phyloP scores from a whole-genome alignment of 1,139 yeast genomes.

The Yamadazyma spencermartinsiae region DNA sequence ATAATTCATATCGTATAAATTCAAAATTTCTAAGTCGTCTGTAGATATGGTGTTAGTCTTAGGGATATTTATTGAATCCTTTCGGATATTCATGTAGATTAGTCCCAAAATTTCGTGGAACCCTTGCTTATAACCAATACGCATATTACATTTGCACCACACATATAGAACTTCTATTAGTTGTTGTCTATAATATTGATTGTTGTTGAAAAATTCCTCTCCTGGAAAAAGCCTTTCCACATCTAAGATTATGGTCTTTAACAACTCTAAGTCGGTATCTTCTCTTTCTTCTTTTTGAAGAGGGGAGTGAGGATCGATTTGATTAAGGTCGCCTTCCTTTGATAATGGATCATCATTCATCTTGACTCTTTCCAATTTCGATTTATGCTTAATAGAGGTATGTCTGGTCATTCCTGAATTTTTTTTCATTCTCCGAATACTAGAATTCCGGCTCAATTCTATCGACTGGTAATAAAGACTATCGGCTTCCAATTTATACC shows the following conservation, averaged over 20 bases:
- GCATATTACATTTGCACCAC: conserved; percentile 54
- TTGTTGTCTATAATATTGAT: conserved; percentile 30
- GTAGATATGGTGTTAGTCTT: conserved; percentile 32
- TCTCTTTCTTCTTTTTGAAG: conserved; percentile 3
- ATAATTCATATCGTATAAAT: conserved; percentile 39
- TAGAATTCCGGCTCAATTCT: conserved; percentile 17
- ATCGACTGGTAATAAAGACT: conserved; percentile 26
- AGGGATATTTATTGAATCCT: conserved; percentile 40
- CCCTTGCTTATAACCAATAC: conserved; percentile 67
- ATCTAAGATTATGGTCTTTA: conserved; percentile 58
- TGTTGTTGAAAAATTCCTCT: conserved; percentile 47
- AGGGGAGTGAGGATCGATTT: not conserved
- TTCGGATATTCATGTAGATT: conserved; percentile 49
- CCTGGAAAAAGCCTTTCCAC: conserved; percentile 64
- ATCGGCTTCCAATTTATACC: conserved; percentile 37
- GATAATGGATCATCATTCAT: conserved; percentile 1
- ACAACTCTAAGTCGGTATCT: conserved; percentile 23
- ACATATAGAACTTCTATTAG: conserved; percentile 54
- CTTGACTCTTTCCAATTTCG: conserved; percentile 17
- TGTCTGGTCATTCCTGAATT: not conserved
- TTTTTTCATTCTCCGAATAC: conserved; percentile 14
- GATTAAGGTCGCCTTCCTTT: not conserved
- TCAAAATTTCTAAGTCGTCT: conserved; percentile 37
- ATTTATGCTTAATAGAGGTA: conserved; percentile 14
- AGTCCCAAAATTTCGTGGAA: conserved; percentile 68